Base-by-base conservation (phyloP, 257 asterid genomes). In the Solanum lycopersicoides region DNA sequence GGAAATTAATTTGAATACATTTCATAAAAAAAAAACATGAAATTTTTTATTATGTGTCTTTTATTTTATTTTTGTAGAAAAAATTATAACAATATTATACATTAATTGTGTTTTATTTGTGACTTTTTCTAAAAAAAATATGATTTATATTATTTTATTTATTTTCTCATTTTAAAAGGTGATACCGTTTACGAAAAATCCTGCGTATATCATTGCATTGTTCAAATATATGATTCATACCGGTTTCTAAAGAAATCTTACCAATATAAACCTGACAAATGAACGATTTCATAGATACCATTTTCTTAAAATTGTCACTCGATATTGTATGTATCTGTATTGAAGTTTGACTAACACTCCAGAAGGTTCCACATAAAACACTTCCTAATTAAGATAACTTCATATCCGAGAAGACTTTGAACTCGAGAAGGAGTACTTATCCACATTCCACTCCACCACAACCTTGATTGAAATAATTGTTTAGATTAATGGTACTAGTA, bases 351-450 rank as follows among this genome's bases (percentile, higher is more conserved):
- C 7, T 63, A 63, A 63, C 32, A 10, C 30, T 9, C 0, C 4
- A 10, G 0, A 63, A 63, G 11, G 2, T 23, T 23, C 3, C 0
- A 4, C 1, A 2, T 63, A 63, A 10, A 10, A 7, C 15, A 1
- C 0, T 60, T 23, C 3, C 1, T 60, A 23, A 8, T 3, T 4
- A 63, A 2, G 0, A 18, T 56, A 1, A 63, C 0, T 23, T 7
- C 30, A 63, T 60, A 21, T 23, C 11, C 4, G 3, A 9, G 7
- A 9, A 21, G 14, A 60, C 28, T 63, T 4, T 9, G 4, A 23
- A 63, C 1, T 5, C 5, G 6, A 60, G 2, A 15, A 50, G 9
- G 18, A 0, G 60, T 16, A 50, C 60, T 50, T 50, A 50, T 50
- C 23, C 63, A 53, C 10, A 53, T 53, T 53, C 63, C 63, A 16